Evolutionary conservation across 306 rosid species (phyloP).

Genomic region (apple (Malus domestica)): DNA sequence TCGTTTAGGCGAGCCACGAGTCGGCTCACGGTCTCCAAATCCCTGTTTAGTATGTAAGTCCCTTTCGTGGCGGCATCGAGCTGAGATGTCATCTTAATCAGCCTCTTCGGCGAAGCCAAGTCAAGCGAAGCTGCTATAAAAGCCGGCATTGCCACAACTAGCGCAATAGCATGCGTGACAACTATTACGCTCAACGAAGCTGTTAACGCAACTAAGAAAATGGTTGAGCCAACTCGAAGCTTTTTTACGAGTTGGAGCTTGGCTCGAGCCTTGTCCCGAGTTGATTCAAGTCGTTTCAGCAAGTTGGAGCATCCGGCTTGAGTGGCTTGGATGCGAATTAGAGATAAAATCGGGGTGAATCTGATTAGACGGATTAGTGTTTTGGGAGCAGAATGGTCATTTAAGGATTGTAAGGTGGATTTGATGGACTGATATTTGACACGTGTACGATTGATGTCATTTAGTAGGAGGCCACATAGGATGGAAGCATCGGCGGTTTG

Average conservation of each 20-base stretch:
- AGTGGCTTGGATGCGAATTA: background rate
- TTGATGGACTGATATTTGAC: slow-evolving; percentile 15
- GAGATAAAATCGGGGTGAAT: slow-evolving; percentile 10
- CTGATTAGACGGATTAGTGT: slow-evolving; percentile 10
- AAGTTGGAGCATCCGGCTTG: slow-evolving; percentile 31
- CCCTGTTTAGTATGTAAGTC: slow-evolving; percentile 53
- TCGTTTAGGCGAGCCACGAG: slow-evolving; percentile 51
- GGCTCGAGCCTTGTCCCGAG: slow-evolving; percentile 33
- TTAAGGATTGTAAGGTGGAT: slow-evolving; percentile 15
- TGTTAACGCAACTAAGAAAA: slow-evolving; percentile 27
- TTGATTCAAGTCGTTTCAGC: slow-evolving; percentile 41
- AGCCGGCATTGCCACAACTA: slow-evolving; percentile 44
- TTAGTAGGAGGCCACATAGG: slow-evolving; percentile 48
- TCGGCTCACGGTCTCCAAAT: slow-evolving; percentile 52
- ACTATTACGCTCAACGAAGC: slow-evolving; percentile 38
- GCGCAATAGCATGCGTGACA: slow-evolving; percentile 42
- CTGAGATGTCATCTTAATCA: slow-evolving; percentile 23
- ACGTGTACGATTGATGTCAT: slow-evolving; percentile 46
- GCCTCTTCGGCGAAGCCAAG: slow-evolving; percentile 20
- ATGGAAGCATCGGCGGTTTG: slow-evolving; percentile 57
- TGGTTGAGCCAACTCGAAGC: slow-evolving; percentile 29
- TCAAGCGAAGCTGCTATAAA: slow-evolving; percentile 24
- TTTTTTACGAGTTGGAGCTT: slow-evolving; percentile 20
- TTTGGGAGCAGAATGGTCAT: background rate
- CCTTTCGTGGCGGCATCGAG: slow-evolving; percentile 72